phyloP scores from a whole-genome alignment of 2,329 filamentous ascomycete genomes.

The Pseudogymnoascus sp. region DNA sequence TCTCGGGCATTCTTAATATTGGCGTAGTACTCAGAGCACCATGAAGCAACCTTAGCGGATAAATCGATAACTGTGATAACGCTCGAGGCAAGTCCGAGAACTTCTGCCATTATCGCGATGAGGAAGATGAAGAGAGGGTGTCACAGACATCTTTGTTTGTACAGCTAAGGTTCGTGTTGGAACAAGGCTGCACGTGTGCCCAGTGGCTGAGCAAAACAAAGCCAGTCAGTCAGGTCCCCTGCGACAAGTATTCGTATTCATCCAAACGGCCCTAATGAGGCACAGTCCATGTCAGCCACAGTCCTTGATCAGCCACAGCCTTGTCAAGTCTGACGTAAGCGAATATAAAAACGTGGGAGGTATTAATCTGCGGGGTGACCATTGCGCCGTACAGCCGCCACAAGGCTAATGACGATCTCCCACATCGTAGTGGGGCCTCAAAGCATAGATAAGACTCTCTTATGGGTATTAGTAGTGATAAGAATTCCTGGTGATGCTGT shows the following conservation, averaged over 20 bases:
- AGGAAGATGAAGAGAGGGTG: constrained; percentile 13
- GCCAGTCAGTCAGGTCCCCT: neutral
- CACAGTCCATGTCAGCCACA: neutral
- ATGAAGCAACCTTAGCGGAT: constrained; percentile 29
- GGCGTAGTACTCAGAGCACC: constrained; percentile 31
- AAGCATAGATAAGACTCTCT: too few relatives aligned
- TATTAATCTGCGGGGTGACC: neutral
- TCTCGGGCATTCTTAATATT: constrained; percentile 27
- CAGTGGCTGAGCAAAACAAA: neutral
- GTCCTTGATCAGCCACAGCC: neutral
- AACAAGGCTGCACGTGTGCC: neutral
- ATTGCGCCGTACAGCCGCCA: neutral
- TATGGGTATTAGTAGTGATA: constrained; percentile 17
- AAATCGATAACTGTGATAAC: constrained; percentile 33
- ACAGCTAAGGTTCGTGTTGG: neutral
- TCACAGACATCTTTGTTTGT: constrained; percentile 8
- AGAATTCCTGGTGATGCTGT: constrained; percentile 18
- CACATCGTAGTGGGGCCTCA: too few relatives aligned
- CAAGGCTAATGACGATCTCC: constrained; percentile 3
- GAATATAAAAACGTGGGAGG: neutral
- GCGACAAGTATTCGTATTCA: neutral
- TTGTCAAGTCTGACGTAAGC: neutral
- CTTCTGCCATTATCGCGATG: constrained; percentile 14
- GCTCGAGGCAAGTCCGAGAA: constrained; percentile 29
- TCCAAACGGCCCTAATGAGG: neutral